Evolutionary conservation across 2,329 filamentous ascomycete genomes (phyloP).

Genomic region (Aspergillus puulaauensis): DNA sequence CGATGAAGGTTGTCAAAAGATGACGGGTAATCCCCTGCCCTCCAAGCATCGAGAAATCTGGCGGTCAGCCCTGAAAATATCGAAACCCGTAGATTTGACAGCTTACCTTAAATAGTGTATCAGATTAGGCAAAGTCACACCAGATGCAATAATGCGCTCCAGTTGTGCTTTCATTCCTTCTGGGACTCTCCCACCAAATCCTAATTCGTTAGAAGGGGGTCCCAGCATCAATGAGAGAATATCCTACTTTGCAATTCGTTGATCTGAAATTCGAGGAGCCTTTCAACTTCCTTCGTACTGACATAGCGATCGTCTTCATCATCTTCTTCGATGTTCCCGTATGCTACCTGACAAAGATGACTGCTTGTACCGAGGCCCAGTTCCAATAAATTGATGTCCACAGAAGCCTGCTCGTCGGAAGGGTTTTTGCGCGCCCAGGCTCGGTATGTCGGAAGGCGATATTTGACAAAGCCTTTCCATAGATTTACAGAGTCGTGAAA

Average conservation of each 20-base stretch:
- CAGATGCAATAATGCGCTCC: slow-evolving; percentile 65
- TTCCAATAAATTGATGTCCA: slow-evolving; percentile 62
- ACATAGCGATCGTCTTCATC: slow-evolving; percentile 48
- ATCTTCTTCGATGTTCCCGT: slow-evolving; percentile 47
- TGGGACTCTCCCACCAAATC: slow-evolving; percentile 75
- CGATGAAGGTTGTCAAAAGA: slow-evolving; percentile 89
- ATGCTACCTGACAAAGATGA: slow-evolving; percentile 51
- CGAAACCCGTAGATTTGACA: background rate
- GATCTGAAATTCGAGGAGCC: slow-evolving; percentile 82
- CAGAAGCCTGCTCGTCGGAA: slow-evolving; percentile 47
- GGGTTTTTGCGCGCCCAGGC: slow-evolving; percentile 58
- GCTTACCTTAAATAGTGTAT: slow-evolving; percentile 71
- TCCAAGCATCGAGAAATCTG: slow-evolving; percentile 89
- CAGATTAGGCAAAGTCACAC: slow-evolving; percentile 68
- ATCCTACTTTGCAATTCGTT: slow-evolving; percentile 74
- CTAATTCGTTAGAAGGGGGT: slow-evolving; percentile 44
- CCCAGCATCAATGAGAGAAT: slow-evolving; percentile 4
- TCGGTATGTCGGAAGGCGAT: slow-evolving; percentile 71
- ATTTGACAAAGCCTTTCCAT: slow-evolving; percentile 80
- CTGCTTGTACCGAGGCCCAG: slow-evolving; percentile 56
- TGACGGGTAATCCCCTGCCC: slow-evolving; percentile 82
- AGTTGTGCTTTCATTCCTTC: slow-evolving; percentile 71
- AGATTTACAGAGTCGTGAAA: slow-evolving; percentile 77
- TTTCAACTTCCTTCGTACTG: slow-evolving; percentile 78
- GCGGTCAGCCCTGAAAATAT: slow-evolving; percentile 14